phyloP scores from a whole-genome alignment of 208 protist species.

The Wallacemonas sp. region DNA sequence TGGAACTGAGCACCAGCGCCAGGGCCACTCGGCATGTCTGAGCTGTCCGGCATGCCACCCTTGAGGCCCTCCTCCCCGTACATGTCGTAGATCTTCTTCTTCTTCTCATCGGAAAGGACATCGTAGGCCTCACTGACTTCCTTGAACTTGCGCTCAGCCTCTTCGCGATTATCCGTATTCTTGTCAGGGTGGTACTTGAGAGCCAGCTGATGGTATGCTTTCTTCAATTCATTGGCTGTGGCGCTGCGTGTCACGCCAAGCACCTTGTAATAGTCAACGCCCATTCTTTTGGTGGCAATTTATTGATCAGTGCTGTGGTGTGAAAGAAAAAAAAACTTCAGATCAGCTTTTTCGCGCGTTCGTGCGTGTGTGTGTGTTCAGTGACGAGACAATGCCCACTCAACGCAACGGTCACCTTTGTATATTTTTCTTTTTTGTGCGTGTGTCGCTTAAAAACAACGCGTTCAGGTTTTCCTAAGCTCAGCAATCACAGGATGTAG shows the following conservation, averaged over 20 bases:
- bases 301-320: too few relatives aligned
- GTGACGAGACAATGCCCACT: background rate
- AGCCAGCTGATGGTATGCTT: conserved; percentile 90
- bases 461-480: too few relatives aligned
- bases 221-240: conserved; percentile 83
- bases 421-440: background rate
- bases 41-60: conserved; percentile 60
- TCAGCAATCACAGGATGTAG: background rate
- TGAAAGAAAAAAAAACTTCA: too few relatives aligned
- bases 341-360: too few relatives aligned
- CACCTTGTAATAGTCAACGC: conserved; percentile 90
- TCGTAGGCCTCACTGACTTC: conserved; percentile 97
- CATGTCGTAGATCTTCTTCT: conserved; percentile 97
- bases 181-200: conserved; percentile 94
- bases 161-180: conserved; percentile 81
- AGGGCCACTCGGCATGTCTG: conserved; percentile 8
- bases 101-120: conserved; percentile 95
- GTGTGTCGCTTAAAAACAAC: too few relatives aligned
- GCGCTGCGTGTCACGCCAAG: conserved; percentile 72
- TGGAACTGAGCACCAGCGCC: conserved; percentile 73
- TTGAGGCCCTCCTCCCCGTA: conserved; percentile 97
- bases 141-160: conserved; percentile 91
- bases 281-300: conserved; percentile 26
- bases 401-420: background rate
- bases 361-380: too few relatives aligned